These are phyloP conservation scores for Epichloe typhina DNA, from an alignment of 2,329 filamentous ascomycete genomes.

Conservation along the genomic window DNA sequence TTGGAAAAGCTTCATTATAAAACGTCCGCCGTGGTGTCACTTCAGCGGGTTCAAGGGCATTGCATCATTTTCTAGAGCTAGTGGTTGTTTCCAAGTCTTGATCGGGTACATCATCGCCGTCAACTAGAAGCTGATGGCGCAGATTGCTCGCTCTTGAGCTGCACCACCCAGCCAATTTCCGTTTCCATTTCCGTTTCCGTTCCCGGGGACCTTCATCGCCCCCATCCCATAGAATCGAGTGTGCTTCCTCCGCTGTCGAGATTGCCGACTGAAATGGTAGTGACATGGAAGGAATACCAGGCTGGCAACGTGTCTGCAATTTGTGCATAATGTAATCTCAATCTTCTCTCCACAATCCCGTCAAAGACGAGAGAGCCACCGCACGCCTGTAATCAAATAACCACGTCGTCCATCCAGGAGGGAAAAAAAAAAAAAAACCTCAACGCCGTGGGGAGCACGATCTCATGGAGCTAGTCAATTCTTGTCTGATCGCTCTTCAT, in stretches of 20 bases:
- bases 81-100: not conserved
- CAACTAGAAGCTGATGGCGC: constrained; percentile 9
- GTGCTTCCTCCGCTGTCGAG: not conserved
- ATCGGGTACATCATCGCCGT: constrained; percentile 10
- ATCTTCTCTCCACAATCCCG: not conserved
- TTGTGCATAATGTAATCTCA: too few relatives aligned
- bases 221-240: not conserved
- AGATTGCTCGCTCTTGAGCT: not conserved
- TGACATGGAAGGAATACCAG: constrained; percentile 8
- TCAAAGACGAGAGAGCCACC: not conserved
- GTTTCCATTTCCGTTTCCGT: not conserved
- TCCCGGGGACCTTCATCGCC: not conserved
- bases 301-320: constrained; percentile 8
- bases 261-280: not conserved
- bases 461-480: constrained; percentile 8
- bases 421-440: constrained; percentile 9
- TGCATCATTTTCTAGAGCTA: not conserved
- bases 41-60: too few relatives aligned
- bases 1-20: too few relatives aligned
- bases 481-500: too few relatives aligned
- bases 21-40: not conserved
- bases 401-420: not conserved
- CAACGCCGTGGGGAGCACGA: constrained; percentile 6
- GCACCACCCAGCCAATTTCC: not conserved
- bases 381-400: not conserved